A percentile compares a stretch with the other conserved stretches of the same genome.
Evolutionary conservation across 441 rosid species (phyloP).

Genomic region (Manihot esculenta): DNA sequence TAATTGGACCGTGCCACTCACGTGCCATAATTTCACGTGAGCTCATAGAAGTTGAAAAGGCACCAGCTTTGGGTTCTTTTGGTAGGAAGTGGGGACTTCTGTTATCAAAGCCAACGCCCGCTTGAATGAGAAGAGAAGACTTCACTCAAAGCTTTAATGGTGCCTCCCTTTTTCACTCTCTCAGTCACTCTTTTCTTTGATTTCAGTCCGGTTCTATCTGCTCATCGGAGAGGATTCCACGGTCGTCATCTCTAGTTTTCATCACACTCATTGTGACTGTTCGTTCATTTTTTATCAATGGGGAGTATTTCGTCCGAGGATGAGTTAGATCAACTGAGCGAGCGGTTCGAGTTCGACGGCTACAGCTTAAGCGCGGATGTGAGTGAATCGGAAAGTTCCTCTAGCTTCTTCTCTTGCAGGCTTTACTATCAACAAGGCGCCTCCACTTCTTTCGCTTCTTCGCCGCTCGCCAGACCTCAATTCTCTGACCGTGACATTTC

Average conservation of each 20-base stretch:
- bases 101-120: slow-evolving; percentile 14
- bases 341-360: slow-evolving; percentile 58
- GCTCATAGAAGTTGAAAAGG: not conserved
- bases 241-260: not conserved
- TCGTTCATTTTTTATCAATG: slow-evolving; percentile 29
- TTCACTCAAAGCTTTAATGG: not conserved
- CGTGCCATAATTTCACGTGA: not conserved
- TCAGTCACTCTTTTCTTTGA: not conserved
- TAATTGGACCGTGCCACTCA: not conserved
- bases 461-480: slow-evolving; percentile 6
- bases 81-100: slow-evolving; percentile 22
- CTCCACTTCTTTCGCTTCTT: slow-evolving; percentile 48
- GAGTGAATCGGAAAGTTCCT: slow-evolving; percentile 75
- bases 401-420: slow-evolving; percentile 59
- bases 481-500: slow-evolving; percentile 44
- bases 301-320: slow-evolving; percentile 62
- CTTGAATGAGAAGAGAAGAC: slow-evolving; percentile 1
- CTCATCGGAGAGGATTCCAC: not conserved
- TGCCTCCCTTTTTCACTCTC: slow-evolving; percentile 4
- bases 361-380: slow-evolving; percentile 85
- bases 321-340: slow-evolving; percentile 53
- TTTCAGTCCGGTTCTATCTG: not conserved
- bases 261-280: not conserved
- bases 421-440: slow-evolving; percentile 49
- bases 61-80: not conserved